These are phyloP conservation scores for Cladophialophora bantiana DNA, from an alignment of 2,329 filamentous ascomycete genomes.

Conservation along the genomic window DNA sequence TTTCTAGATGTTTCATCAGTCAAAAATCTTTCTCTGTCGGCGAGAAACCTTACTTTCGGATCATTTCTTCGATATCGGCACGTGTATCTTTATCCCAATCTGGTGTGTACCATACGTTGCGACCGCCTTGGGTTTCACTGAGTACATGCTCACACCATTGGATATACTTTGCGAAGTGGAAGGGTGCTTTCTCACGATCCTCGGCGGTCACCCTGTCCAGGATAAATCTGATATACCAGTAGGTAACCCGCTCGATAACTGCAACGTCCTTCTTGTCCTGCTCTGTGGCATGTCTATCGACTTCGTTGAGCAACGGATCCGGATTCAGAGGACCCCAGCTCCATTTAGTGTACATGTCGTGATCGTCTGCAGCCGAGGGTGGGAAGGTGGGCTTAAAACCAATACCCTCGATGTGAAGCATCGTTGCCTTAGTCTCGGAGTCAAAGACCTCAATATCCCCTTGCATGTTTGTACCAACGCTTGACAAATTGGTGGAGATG, in stretches of 20 bases:
- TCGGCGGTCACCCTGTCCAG: conserved; percentile 5
- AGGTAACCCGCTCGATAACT: conserved; percentile 9
- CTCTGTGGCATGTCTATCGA: conserved; percentile 10
- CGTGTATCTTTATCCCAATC: neutral
- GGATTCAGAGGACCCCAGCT: conserved; percentile 5
- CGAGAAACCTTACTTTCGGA: conserved; percentile 18
- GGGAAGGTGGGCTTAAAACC: conserved; percentile 8
- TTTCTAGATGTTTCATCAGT: conserved; percentile 14
- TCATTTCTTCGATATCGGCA: neutral
- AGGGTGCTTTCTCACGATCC: conserved; percentile 14
- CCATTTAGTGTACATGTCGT: conserved; percentile 8
- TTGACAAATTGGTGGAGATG: conserved; percentile 16
- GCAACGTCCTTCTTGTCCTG: conserved; percentile 15
- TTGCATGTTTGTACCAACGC: conserved; percentile 18
- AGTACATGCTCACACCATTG: conserved; percentile 9
- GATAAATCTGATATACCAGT: conserved; percentile 17
- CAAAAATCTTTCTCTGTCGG: neutral
- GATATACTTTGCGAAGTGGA: conserved; percentile 15
- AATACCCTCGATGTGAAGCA: conserved; percentile 12
- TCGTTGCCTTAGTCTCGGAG: conserved; percentile 17
- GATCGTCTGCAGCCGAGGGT: conserved; percentile 3
- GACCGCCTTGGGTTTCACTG: neutral
- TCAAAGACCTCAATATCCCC: conserved; percentile 23
- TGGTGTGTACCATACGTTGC: neutral
- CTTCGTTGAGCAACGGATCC: conserved; percentile 9